Conservation (phyloP, 1,139 yeast genomes). For the Sporopachydermia cereana region DNA sequence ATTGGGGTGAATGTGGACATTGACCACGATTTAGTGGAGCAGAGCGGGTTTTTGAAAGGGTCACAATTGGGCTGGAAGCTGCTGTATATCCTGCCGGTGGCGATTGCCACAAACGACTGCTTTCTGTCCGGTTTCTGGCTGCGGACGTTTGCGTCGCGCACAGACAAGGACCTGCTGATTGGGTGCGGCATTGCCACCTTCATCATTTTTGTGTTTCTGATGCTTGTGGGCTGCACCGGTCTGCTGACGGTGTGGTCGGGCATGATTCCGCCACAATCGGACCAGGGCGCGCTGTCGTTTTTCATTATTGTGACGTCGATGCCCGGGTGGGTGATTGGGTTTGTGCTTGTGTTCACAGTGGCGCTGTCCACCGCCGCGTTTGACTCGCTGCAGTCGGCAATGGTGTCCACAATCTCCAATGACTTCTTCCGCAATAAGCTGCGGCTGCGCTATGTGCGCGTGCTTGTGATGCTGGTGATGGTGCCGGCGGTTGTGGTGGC, state of each 20-base stretch:
- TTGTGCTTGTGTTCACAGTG: slow-evolving; percentile 64
- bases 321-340: slow-evolving; percentile 85
- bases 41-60: slow-evolving; percentile 52
- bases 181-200: slow-evolving; percentile 69
- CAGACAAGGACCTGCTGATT: slow-evolving; percentile 62
- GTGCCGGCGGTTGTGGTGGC: slow-evolving; percentile 82
- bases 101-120: slow-evolving; percentile 81
- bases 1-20: slow-evolving; percentile 70
- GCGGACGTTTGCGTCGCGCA: slow-evolving; percentile 79
- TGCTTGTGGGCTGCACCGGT: slow-evolving; percentile 75
- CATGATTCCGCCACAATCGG: slow-evolving; percentile 35
- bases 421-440: slow-evolving; percentile 79
- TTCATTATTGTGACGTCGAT: slow-evolving; percentile 56
- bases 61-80: slow-evolving; percentile 83
- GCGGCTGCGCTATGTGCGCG: slow-evolving; percentile 53
- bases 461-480: slow-evolving; percentile 63
- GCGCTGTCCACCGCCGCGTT: slow-evolving; percentile 77
- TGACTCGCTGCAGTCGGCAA: slow-evolving; percentile 82
- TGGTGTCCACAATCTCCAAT: slow-evolving; percentile 81
- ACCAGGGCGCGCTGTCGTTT: slow-evolving; percentile 53
- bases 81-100: slow-evolving; percentile 71
- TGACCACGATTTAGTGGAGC: slow-evolving; percentile 49
- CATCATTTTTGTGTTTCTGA: slow-evolving; percentile 48
- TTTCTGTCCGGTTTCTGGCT: slow-evolving; percentile 92
- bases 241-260: slow-evolving; percentile 89